A percentile compares a stretch with the other conserved stretches of the same genome.
Evolutionary conservation across 805 yeast genomes (phyloP).

Genomic region (Teunomyces kruisii): DNA sequence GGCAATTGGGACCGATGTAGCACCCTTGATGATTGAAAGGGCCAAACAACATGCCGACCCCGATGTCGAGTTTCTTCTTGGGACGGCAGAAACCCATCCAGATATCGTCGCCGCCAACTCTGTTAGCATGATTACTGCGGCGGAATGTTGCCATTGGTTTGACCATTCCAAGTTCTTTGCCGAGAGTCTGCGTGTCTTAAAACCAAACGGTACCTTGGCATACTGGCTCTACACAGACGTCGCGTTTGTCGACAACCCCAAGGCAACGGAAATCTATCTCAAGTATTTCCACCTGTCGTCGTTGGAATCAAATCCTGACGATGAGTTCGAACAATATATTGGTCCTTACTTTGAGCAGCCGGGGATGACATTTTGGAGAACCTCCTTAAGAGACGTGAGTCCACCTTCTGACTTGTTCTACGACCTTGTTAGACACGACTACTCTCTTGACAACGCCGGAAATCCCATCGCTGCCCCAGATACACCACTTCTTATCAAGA

Average conservation of each 20-base stretch:
- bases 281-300: not conserved
- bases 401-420: not conserved
- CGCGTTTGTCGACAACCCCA: not conserved
- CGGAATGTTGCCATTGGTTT: not conserved
- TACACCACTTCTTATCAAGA: not conserved
- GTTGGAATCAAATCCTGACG: conserved; percentile 1
- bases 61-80: not conserved
- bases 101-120: not conserved
- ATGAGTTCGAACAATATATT: not conserved
- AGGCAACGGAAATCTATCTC: not conserved
- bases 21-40: not conserved
- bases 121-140: not conserved
- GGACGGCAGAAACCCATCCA: not conserved
- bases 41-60: not conserved
- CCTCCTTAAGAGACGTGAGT: not conserved
- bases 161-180: not conserved
- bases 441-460: not conserved
- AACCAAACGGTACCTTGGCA: not conserved
- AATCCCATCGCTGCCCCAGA: not conserved
- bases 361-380: not conserved
- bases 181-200: not conserved
- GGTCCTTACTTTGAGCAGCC: not conserved
- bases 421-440: not conserved
- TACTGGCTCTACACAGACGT: not conserved
- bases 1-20: not conserved